A percentile compares a stretch with the other conserved stretches of the same genome.
These are phyloP conservation scores for Suillus occidentalis DNA, from an alignment of 768 basidiomycete genomes.

Conservation along the genomic window DNA sequence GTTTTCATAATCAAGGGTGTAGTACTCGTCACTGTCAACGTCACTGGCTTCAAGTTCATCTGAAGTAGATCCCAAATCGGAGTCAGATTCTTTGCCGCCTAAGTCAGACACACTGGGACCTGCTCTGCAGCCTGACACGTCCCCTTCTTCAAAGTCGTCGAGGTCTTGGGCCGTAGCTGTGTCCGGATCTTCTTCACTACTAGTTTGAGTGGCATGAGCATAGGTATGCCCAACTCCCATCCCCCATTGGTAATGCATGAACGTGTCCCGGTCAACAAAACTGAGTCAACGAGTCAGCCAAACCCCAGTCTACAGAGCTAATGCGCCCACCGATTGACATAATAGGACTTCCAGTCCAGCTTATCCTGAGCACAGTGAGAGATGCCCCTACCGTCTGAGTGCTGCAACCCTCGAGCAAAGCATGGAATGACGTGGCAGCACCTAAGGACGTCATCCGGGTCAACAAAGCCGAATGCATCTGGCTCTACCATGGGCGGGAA, in stretches of 20 bases:
- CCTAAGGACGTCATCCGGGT: constrained; percentile 8
- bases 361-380: constrained; percentile 6
- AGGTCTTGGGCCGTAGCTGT: too few species aligned
- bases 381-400: neutral
- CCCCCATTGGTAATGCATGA: neutral
- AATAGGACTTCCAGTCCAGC: constrained; percentile 9
- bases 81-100: too few species aligned
- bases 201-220: too few species aligned
- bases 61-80: too few species aligned
- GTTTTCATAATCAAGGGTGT: too few species aligned
- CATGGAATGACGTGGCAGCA: constrained; percentile 13
- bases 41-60: too few species aligned
- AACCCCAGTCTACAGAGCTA: neutral
- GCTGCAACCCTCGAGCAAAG: constrained; percentile 1
- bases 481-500: constrained; percentile 3
- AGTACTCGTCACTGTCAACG: too few species aligned
- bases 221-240: neutral
- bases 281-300: neutral
- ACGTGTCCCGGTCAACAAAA: constrained; percentile 9
- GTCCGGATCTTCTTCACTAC: too few species aligned
- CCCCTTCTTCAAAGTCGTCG: too few species aligned
- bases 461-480: constrained; percentile 11
- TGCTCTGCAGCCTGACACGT: too few species aligned
- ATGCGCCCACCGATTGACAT: constrained; percentile 10
- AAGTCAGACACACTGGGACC: too few species aligned